A percentile compares a stretch with the other conserved stretches of the same genome.
These are phyloP conservation scores for Ceratocystis harringtonii DNA, from an alignment of 2,329 filamentous ascomycete genomes.

Conservation along the genomic window DNA sequence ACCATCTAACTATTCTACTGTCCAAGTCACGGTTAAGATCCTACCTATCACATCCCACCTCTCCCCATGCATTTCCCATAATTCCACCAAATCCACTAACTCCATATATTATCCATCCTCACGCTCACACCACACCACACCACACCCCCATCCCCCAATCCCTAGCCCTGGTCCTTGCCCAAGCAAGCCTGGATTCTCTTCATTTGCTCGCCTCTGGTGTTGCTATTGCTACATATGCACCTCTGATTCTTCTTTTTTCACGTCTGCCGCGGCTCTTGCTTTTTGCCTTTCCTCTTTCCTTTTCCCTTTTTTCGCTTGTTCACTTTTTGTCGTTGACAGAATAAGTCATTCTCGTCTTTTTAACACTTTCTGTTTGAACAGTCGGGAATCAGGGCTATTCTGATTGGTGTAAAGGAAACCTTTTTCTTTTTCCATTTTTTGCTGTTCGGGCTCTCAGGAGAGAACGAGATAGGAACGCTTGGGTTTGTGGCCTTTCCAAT, in stretches of 20 bases:
- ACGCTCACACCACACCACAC: neutral
- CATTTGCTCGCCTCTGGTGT: neutral
- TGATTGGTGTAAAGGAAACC: neutral
- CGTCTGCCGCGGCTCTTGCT: neutral
- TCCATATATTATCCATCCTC: neutral
- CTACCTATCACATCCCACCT: neutral
- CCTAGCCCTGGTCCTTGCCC: neutral
- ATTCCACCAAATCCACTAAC: neutral
- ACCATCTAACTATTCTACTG: no score
- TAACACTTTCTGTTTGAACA: neutral
- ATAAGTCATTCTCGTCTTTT: neutral
- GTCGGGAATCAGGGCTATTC: neutral
- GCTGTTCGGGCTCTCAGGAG: neutral
- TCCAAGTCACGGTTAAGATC: no score
- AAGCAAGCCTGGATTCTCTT: neutral
- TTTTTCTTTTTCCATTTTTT: neutral
- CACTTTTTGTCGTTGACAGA: neutral
- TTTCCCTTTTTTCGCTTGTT: conserved; percentile 1
- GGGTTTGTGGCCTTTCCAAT: neutral
- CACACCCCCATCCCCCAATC: neutral
- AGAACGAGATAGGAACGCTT: neutral
- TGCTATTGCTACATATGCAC: neutral
- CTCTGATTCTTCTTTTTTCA: neutral
- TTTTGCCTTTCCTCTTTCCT: neutral
- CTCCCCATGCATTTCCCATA: neutral